Conservation (phyloP, 2,329 filamentous ascomycete genomes). For the Ceratocystiopsis minuta region DNA sequence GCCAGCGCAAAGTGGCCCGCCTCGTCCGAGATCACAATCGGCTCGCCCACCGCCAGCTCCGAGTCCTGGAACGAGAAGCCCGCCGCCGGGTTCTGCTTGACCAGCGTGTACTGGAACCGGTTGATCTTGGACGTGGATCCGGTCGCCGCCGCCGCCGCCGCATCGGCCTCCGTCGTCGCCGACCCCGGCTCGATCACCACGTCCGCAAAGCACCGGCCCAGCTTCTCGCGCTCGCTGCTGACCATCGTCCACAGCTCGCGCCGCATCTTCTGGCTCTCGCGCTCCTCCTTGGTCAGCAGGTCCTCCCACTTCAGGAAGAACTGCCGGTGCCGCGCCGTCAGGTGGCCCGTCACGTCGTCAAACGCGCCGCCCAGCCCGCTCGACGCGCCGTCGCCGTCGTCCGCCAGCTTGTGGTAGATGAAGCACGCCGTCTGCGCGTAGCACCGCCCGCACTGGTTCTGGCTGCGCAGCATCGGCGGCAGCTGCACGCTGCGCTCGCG, state of each 20-base stretch:
- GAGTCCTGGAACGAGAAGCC: conserved; percentile 81
- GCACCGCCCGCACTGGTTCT: conserved; percentile 67
- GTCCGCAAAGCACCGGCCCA: conserved; percentile 78
- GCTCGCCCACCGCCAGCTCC: conserved; percentile 71
- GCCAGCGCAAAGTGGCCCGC: conserved; percentile 87
- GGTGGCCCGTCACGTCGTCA: conserved; percentile 57
- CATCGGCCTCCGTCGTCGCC: conserved; percentile 29
- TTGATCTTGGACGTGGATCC: conserved; percentile 67
- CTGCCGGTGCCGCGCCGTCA: conserved; percentile 54
- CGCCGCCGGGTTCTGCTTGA: conserved; percentile 42
- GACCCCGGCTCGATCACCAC: conserved; percentile 70
- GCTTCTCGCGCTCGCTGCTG: conserved; percentile 69
- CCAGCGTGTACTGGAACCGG: conserved; percentile 69
- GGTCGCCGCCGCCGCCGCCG: conserved; percentile 55
- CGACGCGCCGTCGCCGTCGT: conserved; percentile 63
- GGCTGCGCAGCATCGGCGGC: conserved; percentile 69
- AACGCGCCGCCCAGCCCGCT: conserved; percentile 73
- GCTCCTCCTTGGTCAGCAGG: conserved; percentile 84
- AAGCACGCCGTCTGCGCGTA: conserved; percentile 87
- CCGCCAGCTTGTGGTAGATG: conserved; percentile 78
- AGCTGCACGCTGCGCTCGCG: conserved; percentile 62
- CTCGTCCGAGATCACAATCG: conserved; percentile 92
- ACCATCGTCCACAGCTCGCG: conserved; percentile 94
- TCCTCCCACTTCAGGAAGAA: conserved; percentile 95
- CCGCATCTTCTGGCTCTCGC: conserved; percentile 69